phyloP scores from a whole-genome alignment of 148 eudicot genomes.

The Rhododendron vialii region DNA sequence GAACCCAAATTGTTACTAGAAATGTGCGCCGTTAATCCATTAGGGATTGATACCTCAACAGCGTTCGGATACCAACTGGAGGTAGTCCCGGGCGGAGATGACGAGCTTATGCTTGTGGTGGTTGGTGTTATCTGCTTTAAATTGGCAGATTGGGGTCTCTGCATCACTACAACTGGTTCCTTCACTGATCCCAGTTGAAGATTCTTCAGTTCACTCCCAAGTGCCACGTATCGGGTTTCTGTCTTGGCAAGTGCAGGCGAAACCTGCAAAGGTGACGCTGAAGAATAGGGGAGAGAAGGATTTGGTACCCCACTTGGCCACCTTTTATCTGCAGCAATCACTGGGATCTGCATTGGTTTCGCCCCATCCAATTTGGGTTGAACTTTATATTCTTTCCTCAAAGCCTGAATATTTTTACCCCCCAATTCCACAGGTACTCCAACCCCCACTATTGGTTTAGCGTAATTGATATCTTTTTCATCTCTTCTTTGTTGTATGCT shows the following conservation, averaged over 20 bases:
- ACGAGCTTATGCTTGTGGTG: conserved; percentile 39
- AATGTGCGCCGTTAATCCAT: conserved; percentile 37
- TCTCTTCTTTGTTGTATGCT: conserved; percentile 58
- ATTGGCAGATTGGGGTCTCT: conserved; percentile 66
- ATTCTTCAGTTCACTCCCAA: conserved; percentile 56
- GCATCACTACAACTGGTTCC: conserved; percentile 84
- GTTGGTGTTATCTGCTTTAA: conserved; percentile 32
- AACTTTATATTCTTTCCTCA: conserved; percentile 26
- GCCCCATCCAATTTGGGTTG: conserved; percentile 67
- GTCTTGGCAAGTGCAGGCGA: conserved; percentile 49
- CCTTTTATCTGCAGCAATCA: conserved; percentile 52
- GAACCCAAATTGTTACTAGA: conserved; percentile 44
- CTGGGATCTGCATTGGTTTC: conserved; percentile 45
- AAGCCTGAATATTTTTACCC: conserved; percentile 43
- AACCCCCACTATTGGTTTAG: conserved; percentile 45
- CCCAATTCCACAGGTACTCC: conserved; percentile 45
- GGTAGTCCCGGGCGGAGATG: conserved; percentile 49
- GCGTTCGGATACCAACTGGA: conserved; percentile 57
- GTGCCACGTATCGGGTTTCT: conserved; percentile 40
- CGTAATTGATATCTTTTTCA: conserved; percentile 66
- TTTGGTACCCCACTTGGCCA: conserved; percentile 54
- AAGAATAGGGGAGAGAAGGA: conserved; percentile 57
- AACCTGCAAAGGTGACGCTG: conserved; percentile 53
- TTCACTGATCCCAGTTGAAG: conserved; percentile 56
- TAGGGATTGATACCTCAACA: conserved; percentile 46